These are phyloP conservation scores for Sparassis latifolia DNA, from an alignment of 1,284 basidiomycete genomes.

Conservation along the genomic window DNA sequence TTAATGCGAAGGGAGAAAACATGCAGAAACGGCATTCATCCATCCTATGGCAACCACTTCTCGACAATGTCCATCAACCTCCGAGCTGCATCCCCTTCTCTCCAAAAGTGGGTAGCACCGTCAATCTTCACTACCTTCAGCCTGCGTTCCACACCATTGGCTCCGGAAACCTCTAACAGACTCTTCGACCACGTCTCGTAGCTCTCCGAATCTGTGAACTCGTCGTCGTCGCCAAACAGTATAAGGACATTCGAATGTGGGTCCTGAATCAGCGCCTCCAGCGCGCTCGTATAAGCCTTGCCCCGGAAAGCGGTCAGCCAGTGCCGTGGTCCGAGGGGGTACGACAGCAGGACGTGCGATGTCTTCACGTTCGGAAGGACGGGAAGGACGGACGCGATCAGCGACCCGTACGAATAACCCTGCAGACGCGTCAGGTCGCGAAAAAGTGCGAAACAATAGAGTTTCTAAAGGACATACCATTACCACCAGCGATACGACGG, in stretches of 20 bases:
- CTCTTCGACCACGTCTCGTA: constrained; percentile 51
- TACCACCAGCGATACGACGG: constrained; percentile 43
- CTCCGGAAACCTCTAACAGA: constrained; percentile 24
- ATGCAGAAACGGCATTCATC: too few relatives aligned
- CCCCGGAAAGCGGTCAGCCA: constrained; percentile 66
- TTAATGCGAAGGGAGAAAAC: too few relatives aligned
- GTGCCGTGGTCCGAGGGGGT: constrained; percentile 63
- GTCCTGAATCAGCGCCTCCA: constrained; percentile 43
- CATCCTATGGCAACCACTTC: constrained; percentile 13
- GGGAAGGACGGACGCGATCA: constrained; percentile 62
- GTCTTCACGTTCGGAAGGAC: constrained; percentile 42
- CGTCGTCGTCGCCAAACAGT: constrained; percentile 62
- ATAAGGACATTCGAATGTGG: constrained; percentile 48
- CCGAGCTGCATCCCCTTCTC: constrained; percentile 9
- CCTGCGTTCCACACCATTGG: constrained; percentile 8
- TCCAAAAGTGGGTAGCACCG: constrained; percentile 45
- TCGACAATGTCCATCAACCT: constrained; percentile 8
- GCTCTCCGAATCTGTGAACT: constrained; percentile 54
- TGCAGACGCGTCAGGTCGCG: constrained; percentile 20
- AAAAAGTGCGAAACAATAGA: background rate
- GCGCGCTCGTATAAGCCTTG: constrained; percentile 40
- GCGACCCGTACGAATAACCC: constrained; percentile 79
- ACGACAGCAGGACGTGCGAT: constrained; percentile 68
- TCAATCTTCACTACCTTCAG: constrained; percentile 28
- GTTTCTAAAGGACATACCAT: constrained; percentile 34